phyloP scores from a whole-genome alignment of 331 rosid genomes.

The Erythrophleum ivorense region DNA sequence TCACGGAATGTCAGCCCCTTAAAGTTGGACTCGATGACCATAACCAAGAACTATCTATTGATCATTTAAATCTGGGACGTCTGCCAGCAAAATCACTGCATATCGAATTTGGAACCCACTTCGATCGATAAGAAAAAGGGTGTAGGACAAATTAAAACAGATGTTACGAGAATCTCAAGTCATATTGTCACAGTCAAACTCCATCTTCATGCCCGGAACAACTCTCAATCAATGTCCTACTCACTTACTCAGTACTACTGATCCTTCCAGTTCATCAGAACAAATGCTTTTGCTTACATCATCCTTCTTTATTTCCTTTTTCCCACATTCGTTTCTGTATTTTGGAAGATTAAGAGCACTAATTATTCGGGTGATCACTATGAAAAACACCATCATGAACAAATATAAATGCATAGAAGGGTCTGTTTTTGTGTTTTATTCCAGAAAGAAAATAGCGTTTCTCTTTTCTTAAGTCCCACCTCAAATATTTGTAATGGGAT shows the following conservation, averaged over 20 bases:
- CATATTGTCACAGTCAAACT: neutral
- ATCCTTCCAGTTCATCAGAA: constrained; percentile 14
- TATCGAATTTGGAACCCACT: constrained; percentile 21
- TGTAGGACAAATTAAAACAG: neutral
- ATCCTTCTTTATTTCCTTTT: neutral
- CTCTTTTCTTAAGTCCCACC: neutral
- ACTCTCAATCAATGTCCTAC: neutral
- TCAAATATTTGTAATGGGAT: neutral
- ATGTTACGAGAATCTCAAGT: neutral
- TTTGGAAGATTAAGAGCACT: constrained; percentile 1
- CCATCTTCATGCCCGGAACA: neutral
- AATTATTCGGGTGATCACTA: neutral
- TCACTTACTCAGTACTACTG: constrained; percentile 1
- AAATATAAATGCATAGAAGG: too few relatives aligned
- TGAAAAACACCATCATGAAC: neutral
- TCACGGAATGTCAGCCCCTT: too few relatives aligned
- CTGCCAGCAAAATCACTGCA: neutral
- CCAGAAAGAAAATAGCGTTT: neutral
- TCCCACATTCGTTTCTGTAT: neutral
- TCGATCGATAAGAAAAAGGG: neutral
- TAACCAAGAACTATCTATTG: neutral
- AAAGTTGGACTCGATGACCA: neutral
- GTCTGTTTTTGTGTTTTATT: too few relatives aligned
- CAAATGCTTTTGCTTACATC: constrained; percentile 12
- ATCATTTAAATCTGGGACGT: neutral